phyloP scores from a whole-genome alignment of 345 rosid genomes.

The Linum trigynum region DNA sequence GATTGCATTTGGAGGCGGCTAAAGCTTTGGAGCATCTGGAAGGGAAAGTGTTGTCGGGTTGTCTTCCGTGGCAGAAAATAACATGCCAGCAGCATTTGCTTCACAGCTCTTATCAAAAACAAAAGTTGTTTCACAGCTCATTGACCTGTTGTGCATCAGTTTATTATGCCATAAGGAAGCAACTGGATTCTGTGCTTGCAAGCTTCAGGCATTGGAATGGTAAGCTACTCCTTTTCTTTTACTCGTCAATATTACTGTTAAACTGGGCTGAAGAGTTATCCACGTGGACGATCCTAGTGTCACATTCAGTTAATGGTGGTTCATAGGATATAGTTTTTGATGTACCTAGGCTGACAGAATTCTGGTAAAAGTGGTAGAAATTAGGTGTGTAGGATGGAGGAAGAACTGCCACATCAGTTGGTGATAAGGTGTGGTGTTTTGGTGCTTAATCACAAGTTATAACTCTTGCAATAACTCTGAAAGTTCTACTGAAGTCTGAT shows the following conservation, averaged over 20 bases:
- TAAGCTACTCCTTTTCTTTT: constrained; percentile 13
- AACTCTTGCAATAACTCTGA: no score
- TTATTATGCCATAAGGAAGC: constrained; percentile 49
- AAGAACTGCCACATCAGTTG: no score
- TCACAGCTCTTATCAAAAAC: constrained; percentile 35
- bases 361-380: no score
- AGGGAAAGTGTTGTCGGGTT: constrained; percentile 59
- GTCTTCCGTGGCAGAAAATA: constrained; percentile 73
- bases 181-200: constrained; percentile 35
- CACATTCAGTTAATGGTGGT: no score
- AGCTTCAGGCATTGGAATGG: constrained; percentile 39
- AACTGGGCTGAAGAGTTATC: not conserved
- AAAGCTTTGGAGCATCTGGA: constrained; percentile 77
- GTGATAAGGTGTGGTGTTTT: no score
- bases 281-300: not conserved
- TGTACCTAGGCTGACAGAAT: no score
- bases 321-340: no score
- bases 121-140: constrained; percentile 51
- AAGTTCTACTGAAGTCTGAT: no score
- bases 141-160: constrained; percentile 55
- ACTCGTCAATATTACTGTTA: not conserved
- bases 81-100: constrained; percentile 53
- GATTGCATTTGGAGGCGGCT: constrained; percentile 88
- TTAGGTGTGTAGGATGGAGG: no score
- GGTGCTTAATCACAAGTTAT: no score